These are phyloP conservation scores for Aspergillus niger DNA, from an alignment of 2,329 filamentous ascomycete genomes.

Conservation along the genomic window DNA sequence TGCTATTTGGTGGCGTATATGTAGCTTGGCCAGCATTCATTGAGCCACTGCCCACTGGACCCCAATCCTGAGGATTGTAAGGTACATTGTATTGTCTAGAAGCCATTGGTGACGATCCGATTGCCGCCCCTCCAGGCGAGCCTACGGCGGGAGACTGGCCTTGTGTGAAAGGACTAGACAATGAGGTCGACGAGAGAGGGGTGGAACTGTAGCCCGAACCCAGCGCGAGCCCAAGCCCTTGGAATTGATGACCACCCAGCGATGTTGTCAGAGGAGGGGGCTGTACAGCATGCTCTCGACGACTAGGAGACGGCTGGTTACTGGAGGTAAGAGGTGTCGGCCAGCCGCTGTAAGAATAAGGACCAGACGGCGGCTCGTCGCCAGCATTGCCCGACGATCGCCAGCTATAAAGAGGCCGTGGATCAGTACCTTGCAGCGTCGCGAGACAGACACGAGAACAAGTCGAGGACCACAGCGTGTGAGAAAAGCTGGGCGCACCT, in stretches of 20 bases:
- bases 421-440: conserved; percentile 27
- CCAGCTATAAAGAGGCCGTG: conserved; percentile 30
- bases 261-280: conserved; percentile 47
- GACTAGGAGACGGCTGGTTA: conserved; percentile 40
- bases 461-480: conserved; percentile 10
- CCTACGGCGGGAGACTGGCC: conserved; percentile 39
- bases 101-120: conserved; percentile 47
- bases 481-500: conserved; percentile 32
- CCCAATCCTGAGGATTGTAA: conserved; percentile 55
- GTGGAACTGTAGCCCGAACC: conserved; percentile 35
- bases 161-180: conserved; percentile 48
- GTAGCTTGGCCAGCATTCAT: conserved; percentile 28
- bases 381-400: conserved; percentile 34
- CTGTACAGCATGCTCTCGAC: conserved; percentile 46
- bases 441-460: conserved; percentile 7
- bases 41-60: conserved; percentile 37
- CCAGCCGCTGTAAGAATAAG: conserved; percentile 34
- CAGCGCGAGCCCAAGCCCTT: conserved; percentile 34
- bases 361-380: conserved; percentile 34
- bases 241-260: conserved; percentile 40
- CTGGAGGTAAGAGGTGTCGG: conserved; percentile 32
- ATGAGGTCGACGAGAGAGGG: conserved; percentile 46
- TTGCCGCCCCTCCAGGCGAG: conserved; percentile 39
- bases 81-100: conserved; percentile 48
- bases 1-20: conserved; percentile 32